Base-by-base conservation (phyloP, 768 basidiomycete species). In the Trametes gibbosa region DNA sequence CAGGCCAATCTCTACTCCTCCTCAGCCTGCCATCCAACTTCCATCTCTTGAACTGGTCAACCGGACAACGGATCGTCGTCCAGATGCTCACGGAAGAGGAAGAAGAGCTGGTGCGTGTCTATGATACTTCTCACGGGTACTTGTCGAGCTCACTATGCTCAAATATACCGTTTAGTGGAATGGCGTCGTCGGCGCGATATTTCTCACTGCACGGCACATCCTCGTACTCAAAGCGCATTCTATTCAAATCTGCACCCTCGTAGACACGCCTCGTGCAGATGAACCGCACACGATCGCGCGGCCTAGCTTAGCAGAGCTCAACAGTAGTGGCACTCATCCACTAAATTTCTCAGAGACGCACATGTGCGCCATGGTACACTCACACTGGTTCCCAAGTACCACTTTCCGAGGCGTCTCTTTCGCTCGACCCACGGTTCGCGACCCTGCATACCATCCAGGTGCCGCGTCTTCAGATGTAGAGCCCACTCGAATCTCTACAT, bases 151-250 rank as follows among this genome's bases (percentile, higher is more conserved):
- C 5, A 32, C 5, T 32, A 32, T 4, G 29, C 29, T 5, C 4
- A 16, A 13, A 14, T 21, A 10, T 39, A 2, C 5, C 34, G 17
- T 29, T 6, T 45, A 78, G 76, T 77, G 74, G 74, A 77, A 74
- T 37, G 73, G 73, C 0, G 72, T 84, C 9, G 68, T 81, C 1
- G 75, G 73, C 9, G 59, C 81, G 17, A 75, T 72, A 17, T 74
- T 85, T 40, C 72, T 81, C 39, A 82, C 79, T 2, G 71, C 75
- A 0, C 79, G 81, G 53, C 63, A 70, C 39, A 50, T 86, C n/a
- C 69, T 86, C 24, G 74, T 81, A 23, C 77, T 85, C 65, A 82
- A 78, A 56, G 71, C 76, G 0, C 80, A 78, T 5, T 77, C 83
- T 0, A 63, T 87, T 23, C 82, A 85, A 57, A 68, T 83, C 2